Evolutionary conservation across 1,139 yeast species (phyloP).

Genomic region (Protomyces inundatus): DNA sequence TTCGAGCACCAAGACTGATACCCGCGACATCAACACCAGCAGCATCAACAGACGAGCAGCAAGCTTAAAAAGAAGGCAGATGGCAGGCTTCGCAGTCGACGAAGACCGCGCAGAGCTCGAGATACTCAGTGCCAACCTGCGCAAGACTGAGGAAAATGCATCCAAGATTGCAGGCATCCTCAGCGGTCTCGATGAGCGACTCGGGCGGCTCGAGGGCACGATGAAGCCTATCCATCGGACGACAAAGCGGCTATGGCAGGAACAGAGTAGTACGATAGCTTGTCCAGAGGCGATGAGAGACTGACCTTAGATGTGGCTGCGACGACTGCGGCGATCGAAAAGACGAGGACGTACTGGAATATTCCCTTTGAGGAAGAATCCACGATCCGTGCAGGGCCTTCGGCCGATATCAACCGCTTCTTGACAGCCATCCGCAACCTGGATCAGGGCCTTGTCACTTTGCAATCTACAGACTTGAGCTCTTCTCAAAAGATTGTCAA

Average conservation of each 20-base stretch:
- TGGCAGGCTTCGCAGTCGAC: constrained; percentile 11
- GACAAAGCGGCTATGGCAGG: constrained; percentile 9
- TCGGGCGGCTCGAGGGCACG: constrained; percentile 23
- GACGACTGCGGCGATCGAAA: constrained; percentile 25
- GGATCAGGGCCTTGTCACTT: constrained; percentile 12
- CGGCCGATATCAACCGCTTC: not conserved
- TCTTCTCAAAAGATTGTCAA: constrained; percentile 25
- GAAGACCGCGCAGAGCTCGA: constrained; percentile 29
- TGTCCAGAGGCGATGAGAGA: not conserved
- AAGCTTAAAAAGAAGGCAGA: not conserved
- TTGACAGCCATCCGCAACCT: constrained; percentile 23
- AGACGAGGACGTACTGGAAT: constrained; percentile 27
- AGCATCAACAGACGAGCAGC: not conserved
- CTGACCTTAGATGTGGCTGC: constrained; percentile 24
- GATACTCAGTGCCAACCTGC: constrained; percentile 24
- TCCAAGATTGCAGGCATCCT: constrained; percentile 12
- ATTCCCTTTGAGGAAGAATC: constrained; percentile 27
- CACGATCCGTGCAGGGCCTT: constrained; percentile 20
- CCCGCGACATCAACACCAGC: not conserved
- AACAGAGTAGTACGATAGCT: constrained; percentile 5
- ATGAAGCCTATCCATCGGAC: constrained; percentile 26
- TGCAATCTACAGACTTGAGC: constrained; percentile 19
- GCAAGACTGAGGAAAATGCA: constrained; percentile 24
- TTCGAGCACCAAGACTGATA: not conserved
- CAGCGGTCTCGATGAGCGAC: constrained; percentile 20